A percentile compares a stretch with the other conserved stretches of the same genome.
These are phyloP conservation scores for Talaromyces sp. DNA, from an alignment of 2,329 filamentous ascomycete genomes.

Conservation along the genomic window DNA sequence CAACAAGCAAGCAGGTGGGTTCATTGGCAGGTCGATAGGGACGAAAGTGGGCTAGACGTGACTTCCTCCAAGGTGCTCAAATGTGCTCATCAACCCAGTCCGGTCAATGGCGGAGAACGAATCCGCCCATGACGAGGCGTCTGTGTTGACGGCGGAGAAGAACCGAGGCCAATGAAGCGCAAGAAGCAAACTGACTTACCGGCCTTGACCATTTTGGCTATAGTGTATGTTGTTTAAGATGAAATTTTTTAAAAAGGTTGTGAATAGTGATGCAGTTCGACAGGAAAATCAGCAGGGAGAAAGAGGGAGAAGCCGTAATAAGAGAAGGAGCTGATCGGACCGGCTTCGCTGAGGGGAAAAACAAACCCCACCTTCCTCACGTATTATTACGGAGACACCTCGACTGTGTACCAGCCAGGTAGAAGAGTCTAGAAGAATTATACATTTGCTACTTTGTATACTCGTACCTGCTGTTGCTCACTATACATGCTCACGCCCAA, in stretches of 20 bases:
- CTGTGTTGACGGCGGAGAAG: background rate
- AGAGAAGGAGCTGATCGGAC: conserved; percentile 1
- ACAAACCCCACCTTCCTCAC: conserved; percentile 3
- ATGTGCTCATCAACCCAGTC: conserved; percentile 40
- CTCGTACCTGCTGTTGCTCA: background rate
- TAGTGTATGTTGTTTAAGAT: background rate
- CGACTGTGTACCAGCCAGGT: background rate
- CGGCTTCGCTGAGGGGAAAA: conserved; percentile 9
- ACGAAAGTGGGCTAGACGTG: conserved; percentile 1
- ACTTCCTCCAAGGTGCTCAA: conserved; percentile 41
- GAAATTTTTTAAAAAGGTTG: background rate
- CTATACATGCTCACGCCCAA: too few relatives aligned
- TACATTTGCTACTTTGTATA: background rate
- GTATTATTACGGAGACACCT: background rate
- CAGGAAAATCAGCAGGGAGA: background rate
- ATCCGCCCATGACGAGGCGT: conserved; percentile 9
- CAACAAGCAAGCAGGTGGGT: background rate
- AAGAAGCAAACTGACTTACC: conserved; percentile 58
- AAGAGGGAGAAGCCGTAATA: background rate
- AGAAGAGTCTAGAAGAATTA: background rate
- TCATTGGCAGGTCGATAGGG: background rate
- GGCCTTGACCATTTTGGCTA: conserved; percentile 96
- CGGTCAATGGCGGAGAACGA: conserved; percentile 27
- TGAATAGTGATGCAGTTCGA: background rate
- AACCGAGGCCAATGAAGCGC: conserved; percentile 14